Evolutionary conservation across 345 rosid genomes (phyloP).

Genomic region (Aquilaria sinensis): DNA sequence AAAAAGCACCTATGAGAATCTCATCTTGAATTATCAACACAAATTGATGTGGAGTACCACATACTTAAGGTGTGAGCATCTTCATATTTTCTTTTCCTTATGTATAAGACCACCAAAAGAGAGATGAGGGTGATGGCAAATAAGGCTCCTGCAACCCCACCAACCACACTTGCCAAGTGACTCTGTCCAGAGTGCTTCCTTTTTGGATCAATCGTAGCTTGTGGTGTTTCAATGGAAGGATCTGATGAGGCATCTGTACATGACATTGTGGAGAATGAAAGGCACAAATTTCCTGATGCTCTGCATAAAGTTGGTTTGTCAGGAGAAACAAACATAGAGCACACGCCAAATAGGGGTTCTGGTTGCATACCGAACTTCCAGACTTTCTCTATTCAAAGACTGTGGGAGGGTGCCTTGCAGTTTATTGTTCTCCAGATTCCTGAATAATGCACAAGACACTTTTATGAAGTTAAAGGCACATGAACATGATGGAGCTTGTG

Average conservation of each 20-base stretch:
- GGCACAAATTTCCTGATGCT: conserved; percentile 72
- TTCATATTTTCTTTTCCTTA: conserved; percentile 41
- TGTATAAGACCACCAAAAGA: conserved; percentile 25
- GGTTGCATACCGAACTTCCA: conserved; percentile 62
- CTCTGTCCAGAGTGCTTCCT: conserved; percentile 35
- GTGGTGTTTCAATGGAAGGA: conserved; percentile 66
- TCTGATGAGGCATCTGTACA: conserved; percentile 62
- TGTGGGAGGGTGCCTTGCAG: conserved; percentile 67
- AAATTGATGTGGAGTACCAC: conserved; percentile 15
- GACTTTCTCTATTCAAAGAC: conserved; percentile 55
- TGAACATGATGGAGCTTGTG: not conserved
- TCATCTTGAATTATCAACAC: conserved; percentile 1
- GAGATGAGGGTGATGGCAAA: conserved; percentile 39
- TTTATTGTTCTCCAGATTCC: conserved; percentile 83
- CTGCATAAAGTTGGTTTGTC: conserved; percentile 29
- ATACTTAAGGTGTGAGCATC: conserved; percentile 37
- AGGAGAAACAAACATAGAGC: conserved; percentile 11
- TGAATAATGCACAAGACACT: conserved; percentile 20
- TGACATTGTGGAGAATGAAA: conserved; percentile 54
- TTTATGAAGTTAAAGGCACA: not conserved
- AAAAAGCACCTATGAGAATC: conserved; percentile 10
- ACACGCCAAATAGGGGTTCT: not conserved
- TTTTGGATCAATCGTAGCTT: conserved; percentile 51
- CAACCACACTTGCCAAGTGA: conserved; percentile 42
- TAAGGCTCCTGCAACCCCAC: conserved; percentile 54